Conservation (phyloP, 139 green algal genomes). For the Spirogloea muscicola region DNA sequence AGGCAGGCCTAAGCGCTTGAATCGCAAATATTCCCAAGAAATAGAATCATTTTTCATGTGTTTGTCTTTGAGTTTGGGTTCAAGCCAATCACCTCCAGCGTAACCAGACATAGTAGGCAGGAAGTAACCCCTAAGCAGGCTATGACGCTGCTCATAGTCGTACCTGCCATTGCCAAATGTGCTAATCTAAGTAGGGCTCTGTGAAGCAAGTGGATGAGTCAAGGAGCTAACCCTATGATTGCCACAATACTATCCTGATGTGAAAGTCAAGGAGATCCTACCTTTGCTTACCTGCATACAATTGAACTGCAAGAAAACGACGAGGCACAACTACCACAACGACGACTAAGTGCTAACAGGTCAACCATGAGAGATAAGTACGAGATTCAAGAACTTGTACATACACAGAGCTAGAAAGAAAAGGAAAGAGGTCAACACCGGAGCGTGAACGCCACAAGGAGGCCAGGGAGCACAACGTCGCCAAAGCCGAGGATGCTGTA, state of each 20-base stretch:
- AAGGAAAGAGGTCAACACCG: constrained; percentile 15
- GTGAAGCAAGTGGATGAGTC: not conserved
- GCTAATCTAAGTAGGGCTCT: not conserved
- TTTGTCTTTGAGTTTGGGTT: not conserved
- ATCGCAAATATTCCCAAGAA: too few relatives aligned
- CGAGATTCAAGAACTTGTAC: too few relatives aligned
- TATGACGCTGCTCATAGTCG: not conserved
- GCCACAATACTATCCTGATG: too few relatives aligned
- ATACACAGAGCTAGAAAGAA: too few relatives aligned
- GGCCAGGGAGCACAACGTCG: constrained; percentile 75
- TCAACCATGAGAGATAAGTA: too few relatives aligned
- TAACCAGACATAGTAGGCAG: not conserved
- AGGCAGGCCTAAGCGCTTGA: too few relatives aligned
- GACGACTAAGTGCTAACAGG: too few relatives aligned
- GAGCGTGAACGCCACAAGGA: constrained; percentile 63
- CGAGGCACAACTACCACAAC: not conserved
- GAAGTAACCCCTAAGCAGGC: not conserved
- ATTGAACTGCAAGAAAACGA: not conserved
- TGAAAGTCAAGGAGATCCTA: not conserved
- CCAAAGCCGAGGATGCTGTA: constrained; percentile 64
- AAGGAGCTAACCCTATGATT: not conserved
- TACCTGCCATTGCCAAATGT: constrained; percentile 3
- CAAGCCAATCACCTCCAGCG: not conserved
- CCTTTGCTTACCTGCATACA: not conserved
- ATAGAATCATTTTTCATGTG: too few relatives aligned